phyloP scores from a whole-genome alignment of 768 basidiomycete genomes.

The Trametes meyenii region DNA sequence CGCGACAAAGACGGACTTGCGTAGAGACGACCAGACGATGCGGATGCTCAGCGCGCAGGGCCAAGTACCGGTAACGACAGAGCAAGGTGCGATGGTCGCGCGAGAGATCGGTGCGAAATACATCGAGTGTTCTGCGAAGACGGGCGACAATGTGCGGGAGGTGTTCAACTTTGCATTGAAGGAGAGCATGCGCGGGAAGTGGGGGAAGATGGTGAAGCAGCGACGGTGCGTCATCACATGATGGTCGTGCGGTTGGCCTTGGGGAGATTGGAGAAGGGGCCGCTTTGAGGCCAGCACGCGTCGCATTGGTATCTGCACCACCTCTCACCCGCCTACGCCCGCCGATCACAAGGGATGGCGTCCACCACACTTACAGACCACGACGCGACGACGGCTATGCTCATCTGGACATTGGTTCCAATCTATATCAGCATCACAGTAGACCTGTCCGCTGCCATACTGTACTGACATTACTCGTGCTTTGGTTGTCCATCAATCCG shows the following conservation, averaged over 20 bases:
- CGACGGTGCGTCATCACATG: conserved; percentile 71
- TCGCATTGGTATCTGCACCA: not conserved
- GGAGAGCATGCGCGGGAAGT: conserved; percentile 83
- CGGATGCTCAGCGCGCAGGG: conserved; percentile 92
- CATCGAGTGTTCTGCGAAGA: conserved; percentile 92
- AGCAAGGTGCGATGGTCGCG: conserved; percentile 85
- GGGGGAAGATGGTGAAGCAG: conserved; percentile 72
- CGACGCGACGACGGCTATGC: conserved; percentile 12
- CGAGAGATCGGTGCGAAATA: conserved; percentile 94
- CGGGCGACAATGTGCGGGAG: conserved; percentile 86
- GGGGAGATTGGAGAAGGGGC: not conserved
- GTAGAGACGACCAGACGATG: conserved; percentile 82
- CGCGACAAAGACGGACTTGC: conserved; percentile 91
- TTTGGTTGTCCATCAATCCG: conserved; percentile 17
- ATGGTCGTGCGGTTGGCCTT: conserved; percentile 8
- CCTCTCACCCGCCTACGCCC: not conserved
- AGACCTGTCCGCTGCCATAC: conserved; percentile 28
- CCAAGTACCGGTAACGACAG: conserved; percentile 74
- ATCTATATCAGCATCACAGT: conserved; percentile 29
- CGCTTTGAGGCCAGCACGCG: not conserved
- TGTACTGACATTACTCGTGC: conserved; percentile 29
- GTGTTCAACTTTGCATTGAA: conserved; percentile 88
- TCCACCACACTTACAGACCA: not conserved
- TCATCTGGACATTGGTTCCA: conserved; percentile 26
- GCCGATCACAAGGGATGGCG: not conserved